Base-by-base conservation (phyloP, 2,329 filamentous ascomycete genomes). In the Paraphaeosphaeria minitans region DNA sequence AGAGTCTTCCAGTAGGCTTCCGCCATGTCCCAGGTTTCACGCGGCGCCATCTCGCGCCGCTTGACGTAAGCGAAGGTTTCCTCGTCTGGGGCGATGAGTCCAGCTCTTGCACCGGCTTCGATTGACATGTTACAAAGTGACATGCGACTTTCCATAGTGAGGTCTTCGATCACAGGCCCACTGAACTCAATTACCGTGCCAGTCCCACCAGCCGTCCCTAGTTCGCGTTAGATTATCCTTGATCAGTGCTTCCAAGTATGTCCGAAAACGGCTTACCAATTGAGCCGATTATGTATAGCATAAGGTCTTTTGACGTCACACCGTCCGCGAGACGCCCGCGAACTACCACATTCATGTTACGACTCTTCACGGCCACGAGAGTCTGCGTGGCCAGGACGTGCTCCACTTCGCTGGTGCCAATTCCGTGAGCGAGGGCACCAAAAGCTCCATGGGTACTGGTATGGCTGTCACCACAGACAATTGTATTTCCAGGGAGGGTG, bases 111-210 rank as follows among this genome's bases (percentile, higher is more conserved):
- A 78, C 95, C 95, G 67, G 85, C 95, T 82, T 99, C 95, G 68
- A 98, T 97, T 14, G 93, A 93, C 95, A 98, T 98, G 83, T 99
- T 99, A 84, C 95, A 98, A 76, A 99, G 96, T 63, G 93, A 97
- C 95, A 99, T 98, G 68, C 95, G 88, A 43, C 94, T 95, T 80
- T 98, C 95, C 87, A 99, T 97, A 78, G 91, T 96, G 69, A 98
- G 83, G 61, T 80, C 81, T 67, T 92, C 88, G 75, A 99, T 97
- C 61, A 94, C 92, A 52, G 93, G 97, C 60, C 95, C 95, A 75
- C 93, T 97, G 83, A 93, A 99, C 82, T 99, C 95, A 71, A 99
- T 97, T 64, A 98, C 95, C 53, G 90, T 89, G 62, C 94, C 93
- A 57, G 90, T 98, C 69, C 95, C 95, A 77, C 94, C 95, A 61